Base-by-base conservation (phyloP, 1,284 basidiomycete species). In the Termitomyces sp. region DNA sequence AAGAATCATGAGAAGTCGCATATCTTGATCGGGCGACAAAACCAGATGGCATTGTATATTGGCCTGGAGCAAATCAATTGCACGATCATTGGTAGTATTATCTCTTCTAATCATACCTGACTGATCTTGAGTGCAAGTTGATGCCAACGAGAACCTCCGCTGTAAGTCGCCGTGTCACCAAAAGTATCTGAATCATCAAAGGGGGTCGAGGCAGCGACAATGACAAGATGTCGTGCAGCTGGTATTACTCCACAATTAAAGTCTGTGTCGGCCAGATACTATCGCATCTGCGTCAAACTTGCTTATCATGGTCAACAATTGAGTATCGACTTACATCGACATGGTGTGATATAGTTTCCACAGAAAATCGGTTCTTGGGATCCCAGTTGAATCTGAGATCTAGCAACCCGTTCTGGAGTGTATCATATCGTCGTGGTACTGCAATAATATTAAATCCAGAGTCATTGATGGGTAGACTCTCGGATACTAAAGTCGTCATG, bases 21-120 rank as follows among this genome's bases (percentile, higher is more conserved):
- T 73, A 57, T 77, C 69, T 51, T 72, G 68, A 53, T 68, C 69
- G 44, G 76, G 60, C 46, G 69, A 72, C 52, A 82, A 67, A 49
- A 84, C 75, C 69, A 86, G 72, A 64, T 85, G 83, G 55, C 79
- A 77, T 52, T 78, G 74, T 43, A 84, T 78, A 42, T 76, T 67
- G 50, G 74, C 71, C 83, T 86, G 57, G 50, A 21, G 37, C 35
- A 46, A 5, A 35, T 46, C 33, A 35, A 46, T 26, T 6, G 8
- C 21, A 13, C 55, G 35, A 43, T 33, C 54, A 49, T 51, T 38
- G 37, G 47, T 3, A 28, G 31, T 11, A 6, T 13, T 21, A n/a
- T 26, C 19, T 35, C 21, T n/a, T n/a, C n/a, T n/a, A 4, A 38
- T 18, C 24, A 34, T 56, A 83, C 81, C 72, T 79, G 73, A 46